These are phyloP conservation scores for Neurospora discreta DNA, from an alignment of 495 filamentous ascomycete genomes.

Conservation along the genomic window DNA sequence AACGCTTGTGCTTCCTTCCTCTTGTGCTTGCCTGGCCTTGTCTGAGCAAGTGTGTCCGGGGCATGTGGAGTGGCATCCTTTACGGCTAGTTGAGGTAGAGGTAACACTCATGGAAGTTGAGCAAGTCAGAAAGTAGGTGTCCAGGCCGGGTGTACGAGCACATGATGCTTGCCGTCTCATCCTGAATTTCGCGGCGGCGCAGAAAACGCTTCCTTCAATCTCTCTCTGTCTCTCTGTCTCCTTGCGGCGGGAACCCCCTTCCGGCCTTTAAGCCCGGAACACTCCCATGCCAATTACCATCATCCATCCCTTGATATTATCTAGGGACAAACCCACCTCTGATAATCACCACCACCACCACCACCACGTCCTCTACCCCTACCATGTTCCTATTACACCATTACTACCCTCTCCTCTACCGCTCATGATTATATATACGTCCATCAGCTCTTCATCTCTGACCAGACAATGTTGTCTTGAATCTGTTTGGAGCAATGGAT, in stretches of 20 bases:
- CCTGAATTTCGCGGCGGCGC: neutral
- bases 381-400: neutral
- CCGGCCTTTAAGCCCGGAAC: neutral
- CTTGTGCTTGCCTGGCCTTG: neutral
- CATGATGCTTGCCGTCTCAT: neutral
- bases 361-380: neutral
- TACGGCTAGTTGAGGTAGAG: neutral
- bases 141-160: neutral
- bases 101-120: neutral
- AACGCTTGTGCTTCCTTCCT: neutral
- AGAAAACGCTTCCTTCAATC: neutral
- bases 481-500: neutral
- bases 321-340: neutral
- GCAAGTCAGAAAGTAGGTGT: neutral
- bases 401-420: neutral
- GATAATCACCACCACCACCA: neutral
- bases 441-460: neutral
- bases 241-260: neutral
- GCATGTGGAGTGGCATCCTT: neutral
- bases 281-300: neutral
- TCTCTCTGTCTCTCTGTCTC: neutral
- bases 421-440: neutral
- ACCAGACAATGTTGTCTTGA: neutral
- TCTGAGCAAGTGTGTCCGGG: neutral
- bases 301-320: slow-evolving; percentile 6